Evolutionary conservation across 2,329 filamentous ascomycete species (phyloP).

Genomic region (Ascosphaera apis): DNA sequence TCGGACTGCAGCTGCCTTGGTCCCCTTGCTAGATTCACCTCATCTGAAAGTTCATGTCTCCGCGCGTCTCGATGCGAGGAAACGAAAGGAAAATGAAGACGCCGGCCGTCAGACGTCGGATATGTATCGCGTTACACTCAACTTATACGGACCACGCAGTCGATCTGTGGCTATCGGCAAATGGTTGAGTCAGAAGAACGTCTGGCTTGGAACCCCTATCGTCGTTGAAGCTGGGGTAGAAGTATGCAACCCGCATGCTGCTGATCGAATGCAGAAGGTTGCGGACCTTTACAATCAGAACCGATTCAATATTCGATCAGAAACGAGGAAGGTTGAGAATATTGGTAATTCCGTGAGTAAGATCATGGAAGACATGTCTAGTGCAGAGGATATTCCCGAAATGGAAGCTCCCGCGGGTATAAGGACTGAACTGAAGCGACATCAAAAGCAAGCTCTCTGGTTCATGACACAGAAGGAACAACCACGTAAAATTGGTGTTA

Average conservation of each 20-base stretch:
- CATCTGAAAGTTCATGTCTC: slow-evolving; percentile 44
- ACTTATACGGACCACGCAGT: slow-evolving; percentile 55
- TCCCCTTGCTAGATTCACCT: slow-evolving; percentile 47
- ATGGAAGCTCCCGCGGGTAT: slow-evolving; percentile 42
- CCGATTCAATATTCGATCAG: slow-evolving; percentile 13
- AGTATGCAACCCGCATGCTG: slow-evolving; percentile 54
- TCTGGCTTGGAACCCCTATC: slow-evolving; percentile 44
- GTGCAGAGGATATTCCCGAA: slow-evolving; percentile 50
- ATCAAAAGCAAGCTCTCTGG: slow-evolving; percentile 74
- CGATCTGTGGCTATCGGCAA: slow-evolving; percentile 42
- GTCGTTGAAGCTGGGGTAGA: slow-evolving; percentile 44
- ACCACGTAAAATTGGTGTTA: slow-evolving; percentile 32
- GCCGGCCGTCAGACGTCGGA: slow-evolving; percentile 39
- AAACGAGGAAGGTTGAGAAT: slow-evolving; percentile 54
- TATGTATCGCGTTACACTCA: slow-evolving; percentile 42
- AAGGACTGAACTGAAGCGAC: slow-evolving; percentile 46
- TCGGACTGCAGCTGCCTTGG: slow-evolving; percentile 42
- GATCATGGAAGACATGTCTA: slow-evolving; percentile 68
- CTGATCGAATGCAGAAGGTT: slow-evolving; percentile 17
- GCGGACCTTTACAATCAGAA: slow-evolving; percentile 7
- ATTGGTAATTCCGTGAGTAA: slow-evolving; percentile 62
- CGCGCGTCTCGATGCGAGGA: slow-evolving; percentile 45
- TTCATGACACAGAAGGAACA: slow-evolving; percentile 69
- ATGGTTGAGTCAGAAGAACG: slow-evolving; percentile 39
- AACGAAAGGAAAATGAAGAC: slow-evolving; percentile 38